Evolutionary conservation across 2,329 filamentous ascomycete species (phyloP).

Genomic region (Onygena corvina): DNA sequence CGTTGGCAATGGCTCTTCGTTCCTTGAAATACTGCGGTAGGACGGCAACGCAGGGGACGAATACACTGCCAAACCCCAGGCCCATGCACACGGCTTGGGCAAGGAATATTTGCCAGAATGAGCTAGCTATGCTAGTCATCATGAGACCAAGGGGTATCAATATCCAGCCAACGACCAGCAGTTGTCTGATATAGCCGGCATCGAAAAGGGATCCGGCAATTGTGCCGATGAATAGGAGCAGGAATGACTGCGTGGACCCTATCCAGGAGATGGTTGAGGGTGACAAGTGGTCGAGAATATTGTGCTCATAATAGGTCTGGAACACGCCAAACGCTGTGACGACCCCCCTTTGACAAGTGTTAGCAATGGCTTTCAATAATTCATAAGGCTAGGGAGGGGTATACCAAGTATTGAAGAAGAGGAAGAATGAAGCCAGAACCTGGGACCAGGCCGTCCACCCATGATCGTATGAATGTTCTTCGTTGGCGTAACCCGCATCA

Average conservation of each 20-base stretch:
- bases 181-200: conserved; percentile 36
- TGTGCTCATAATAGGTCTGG: conserved; percentile 42
- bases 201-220: conserved; percentile 45
- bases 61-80: conserved; percentile 49
- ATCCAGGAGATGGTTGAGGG: conserved; percentile 43
- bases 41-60: conserved; percentile 52
- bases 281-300: conserved; percentile 29
- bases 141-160: conserved; percentile 40
- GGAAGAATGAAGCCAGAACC: conserved; percentile 35
- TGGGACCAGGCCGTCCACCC: conserved; percentile 34
- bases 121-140: conserved; percentile 43
- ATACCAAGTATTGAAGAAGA: conserved; percentile 41
- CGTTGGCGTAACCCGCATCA: conserved; percentile 11
- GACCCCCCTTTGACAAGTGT: conserved; percentile 31
- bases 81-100: conserved; percentile 42
- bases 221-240: conserved; percentile 42
- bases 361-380: background rate
- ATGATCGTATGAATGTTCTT: conserved; percentile 12
- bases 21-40: conserved; percentile 54
- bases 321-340: conserved; percentile 44
- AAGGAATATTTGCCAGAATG: conserved; percentile 43
- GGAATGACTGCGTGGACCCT: conserved; percentile 41
- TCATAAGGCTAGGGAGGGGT: background rate
- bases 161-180: conserved; percentile 35
- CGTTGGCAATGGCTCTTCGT: conserved; percentile 47